phyloP scores from a whole-genome alignment of 106 monocot species.

The Allium fistulosum region DNA sequence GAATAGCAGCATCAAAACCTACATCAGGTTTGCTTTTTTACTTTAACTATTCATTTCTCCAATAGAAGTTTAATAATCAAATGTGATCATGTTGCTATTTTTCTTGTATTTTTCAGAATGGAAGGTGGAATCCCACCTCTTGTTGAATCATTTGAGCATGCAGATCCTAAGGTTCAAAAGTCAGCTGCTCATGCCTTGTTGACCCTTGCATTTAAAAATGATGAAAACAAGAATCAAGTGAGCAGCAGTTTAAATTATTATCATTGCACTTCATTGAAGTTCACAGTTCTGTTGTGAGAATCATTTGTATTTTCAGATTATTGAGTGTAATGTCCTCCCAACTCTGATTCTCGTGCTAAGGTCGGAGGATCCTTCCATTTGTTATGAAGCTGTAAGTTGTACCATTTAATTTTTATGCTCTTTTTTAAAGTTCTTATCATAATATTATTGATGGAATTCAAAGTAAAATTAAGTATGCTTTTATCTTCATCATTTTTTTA shows the following conservation, averaged over 20 bases:
- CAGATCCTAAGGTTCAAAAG: slow-evolving; percentile 89
- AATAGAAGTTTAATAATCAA: too few species aligned
- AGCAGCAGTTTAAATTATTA: neutral
- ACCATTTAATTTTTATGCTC: neutral
- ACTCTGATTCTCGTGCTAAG: slow-evolving; percentile 73
- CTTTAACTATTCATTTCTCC: neutral
- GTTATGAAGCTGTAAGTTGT: slow-evolving; percentile 77
- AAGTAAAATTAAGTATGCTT: too few species aligned
- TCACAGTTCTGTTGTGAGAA: neutral
- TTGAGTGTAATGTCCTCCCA: slow-evolving; percentile 83
- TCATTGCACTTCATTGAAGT: neutral
- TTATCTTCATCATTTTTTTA: too few species aligned
- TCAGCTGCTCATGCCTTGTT: slow-evolving; percentile 93
- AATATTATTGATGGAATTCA: too few species aligned
- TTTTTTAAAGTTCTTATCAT: too few species aligned
- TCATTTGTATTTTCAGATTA: slow-evolving; percentile 47
- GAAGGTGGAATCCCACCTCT: slow-evolving; percentile 97
- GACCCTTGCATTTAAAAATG: slow-evolving; percentile 97
- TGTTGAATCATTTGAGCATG: slow-evolving; percentile 80
- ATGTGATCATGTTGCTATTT: slow-evolving; percentile 6
- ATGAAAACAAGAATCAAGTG: slow-evolving; percentile 95
- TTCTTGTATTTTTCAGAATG: slow-evolving; percentile 39
- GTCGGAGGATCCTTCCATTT: slow-evolving; percentile 64
- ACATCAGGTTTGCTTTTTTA: slow-evolving; percentile 54
- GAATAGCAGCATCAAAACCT: slow-evolving; percentile 88